Evolutionary conservation across 1,139 yeast genomes (phyloP), one percentile per base, ranked within the genome.

Genomic region (Yamadazyma siamensis): DNA sequence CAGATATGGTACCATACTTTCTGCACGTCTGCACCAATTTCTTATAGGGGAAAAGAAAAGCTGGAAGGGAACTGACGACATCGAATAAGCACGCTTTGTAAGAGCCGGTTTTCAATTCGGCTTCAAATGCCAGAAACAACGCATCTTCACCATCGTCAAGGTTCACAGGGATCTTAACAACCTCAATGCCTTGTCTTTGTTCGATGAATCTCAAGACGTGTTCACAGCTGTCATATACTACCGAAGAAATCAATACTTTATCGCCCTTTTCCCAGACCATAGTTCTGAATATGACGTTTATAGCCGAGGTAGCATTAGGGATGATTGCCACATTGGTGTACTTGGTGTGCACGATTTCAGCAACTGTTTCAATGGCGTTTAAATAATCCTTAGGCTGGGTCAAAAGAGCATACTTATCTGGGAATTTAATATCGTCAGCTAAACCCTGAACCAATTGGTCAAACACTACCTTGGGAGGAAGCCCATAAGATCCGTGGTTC

Each of bases 31-130:
- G 41, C 3, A 67, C 61, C 33, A 81, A 44, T 34, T 61, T 49
- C 36, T 68, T 68, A 52, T 67, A 80, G 0, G 94, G 91, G 23
- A 80, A 49, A 15, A 59, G 49, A 7, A 71, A 71, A 2, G 81
- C 82, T 0, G 91, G 91, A 71, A 72, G 67, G 2, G 88, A 80
- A 12, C 75, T 56, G 18, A 81, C 69, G 9, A 77, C 61, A 44
- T 83, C 91, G 47, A 79, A 77, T 41, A 82, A 43, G 19, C 75
- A 72, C 35, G 77, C 38, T 34, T 54, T 71, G 23, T 63, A 55
- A 3, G 38, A 40, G 1, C 35, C 36, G 7, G 36, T 31, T 26
- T 37, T 38, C 31, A 70, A 57, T 4, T 54, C 55, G 3, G 49
- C 38, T 27, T 59, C 62, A 43, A 70, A 75, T 21, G 46, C 53